Base-by-base conservation (phyloP, 805 yeast genomes). In the Priceomyces haplophilus region DNA sequence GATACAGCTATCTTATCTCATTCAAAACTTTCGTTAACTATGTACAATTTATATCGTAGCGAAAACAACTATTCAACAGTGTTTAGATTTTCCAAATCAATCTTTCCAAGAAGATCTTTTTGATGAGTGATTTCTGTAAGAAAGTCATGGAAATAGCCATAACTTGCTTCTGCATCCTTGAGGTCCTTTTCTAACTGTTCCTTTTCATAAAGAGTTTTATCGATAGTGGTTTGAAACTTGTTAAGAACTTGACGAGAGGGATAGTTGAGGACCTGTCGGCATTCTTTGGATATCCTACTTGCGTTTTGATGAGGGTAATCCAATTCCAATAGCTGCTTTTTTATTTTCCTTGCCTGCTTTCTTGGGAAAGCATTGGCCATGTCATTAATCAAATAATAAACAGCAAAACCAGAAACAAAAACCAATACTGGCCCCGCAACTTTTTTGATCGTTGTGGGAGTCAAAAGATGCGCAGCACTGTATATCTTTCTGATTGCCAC, bases 311-410 rank as follows among this genome's bases (percentile, higher is more conserved):
- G 93, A 10, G 86, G 81, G 54, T 89, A 93, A 46, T 90, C 97
- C 51, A 81, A 63, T 12, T 76, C 78, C 33, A 72, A 71, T 25
- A 93, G 69, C 54, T 83, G 85, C 5, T 57, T 57, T 48, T 76
- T 78, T 50, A 91, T 77, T 61, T 85, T 88, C 37, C 75, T 71
- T 0, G 93, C 88, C 45, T 88, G 75, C 44, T 89, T 89, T 50
- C 88, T 72, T 15, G 96, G 95, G 53, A 88, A 80, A 0, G 97
- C 96, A 53, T 84, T 79, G 2, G 97, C 97, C 11, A 95, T 79
- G 61, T 93, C 98, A 45, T 74, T 71, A 15, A 88, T 67, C 44
- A 89, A 59, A 54, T 86, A 88, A 32, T 80, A 78, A 0, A 77
- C 65, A 0, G 84, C 72, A 11, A 79, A 68, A 1, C 79, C 74